Percentiles rank a stretch among this genome's conserved stretches.
These are phyloP conservation scores for Aquilaria agallochum DNA, from an alignment of 441 rosid species.

Conservation along the genomic window DNA sequence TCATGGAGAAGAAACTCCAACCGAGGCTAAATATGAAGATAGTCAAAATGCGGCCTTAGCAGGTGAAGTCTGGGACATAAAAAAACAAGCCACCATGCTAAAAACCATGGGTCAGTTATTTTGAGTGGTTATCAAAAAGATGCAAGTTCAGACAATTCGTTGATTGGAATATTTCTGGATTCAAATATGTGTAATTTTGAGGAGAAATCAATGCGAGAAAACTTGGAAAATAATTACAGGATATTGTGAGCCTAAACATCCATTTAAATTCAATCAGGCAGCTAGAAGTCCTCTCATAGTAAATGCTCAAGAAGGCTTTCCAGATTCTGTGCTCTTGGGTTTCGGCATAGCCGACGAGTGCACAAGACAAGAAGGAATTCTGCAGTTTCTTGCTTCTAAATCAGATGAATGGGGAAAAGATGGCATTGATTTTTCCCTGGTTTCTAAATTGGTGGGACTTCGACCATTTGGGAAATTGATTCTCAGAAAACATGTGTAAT, in stretches of 20 bases:
- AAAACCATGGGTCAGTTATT: too few species aligned
- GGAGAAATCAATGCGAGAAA: conserved; percentile 33
- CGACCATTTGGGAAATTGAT: conserved; percentile 29
- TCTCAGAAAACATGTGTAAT: conserved; percentile 21
- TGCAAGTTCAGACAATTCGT: too few species aligned
- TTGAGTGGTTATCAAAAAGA: too few species aligned
- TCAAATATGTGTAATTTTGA: conserved; percentile 32
- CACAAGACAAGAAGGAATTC: conserved; percentile 43
- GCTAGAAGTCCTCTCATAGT: conserved; percentile 41
- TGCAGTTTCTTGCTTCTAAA: conserved; percentile 49
- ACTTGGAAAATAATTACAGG: conserved; percentile 38
- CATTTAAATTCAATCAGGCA: conserved; percentile 36
- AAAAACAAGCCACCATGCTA: too few species aligned
- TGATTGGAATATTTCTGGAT: conserved; percentile 19
- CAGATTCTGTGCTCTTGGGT: conserved; percentile 41
- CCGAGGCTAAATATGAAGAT: too few species aligned
- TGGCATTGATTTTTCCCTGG: conserved; percentile 43
- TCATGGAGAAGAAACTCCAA: too few species aligned
- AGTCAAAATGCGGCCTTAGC: too few species aligned
- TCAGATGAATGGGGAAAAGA: conserved; percentile 43
- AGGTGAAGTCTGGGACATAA: too few species aligned
- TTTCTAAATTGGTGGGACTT: conserved; percentile 48
- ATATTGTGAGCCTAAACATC: conserved; percentile 26
- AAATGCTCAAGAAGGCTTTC: conserved; percentile 46
- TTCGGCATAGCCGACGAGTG: conserved; percentile 53